phyloP scores from a whole-genome alignment of 164 flowering plant species.

The Protea cynaroides region DNA sequence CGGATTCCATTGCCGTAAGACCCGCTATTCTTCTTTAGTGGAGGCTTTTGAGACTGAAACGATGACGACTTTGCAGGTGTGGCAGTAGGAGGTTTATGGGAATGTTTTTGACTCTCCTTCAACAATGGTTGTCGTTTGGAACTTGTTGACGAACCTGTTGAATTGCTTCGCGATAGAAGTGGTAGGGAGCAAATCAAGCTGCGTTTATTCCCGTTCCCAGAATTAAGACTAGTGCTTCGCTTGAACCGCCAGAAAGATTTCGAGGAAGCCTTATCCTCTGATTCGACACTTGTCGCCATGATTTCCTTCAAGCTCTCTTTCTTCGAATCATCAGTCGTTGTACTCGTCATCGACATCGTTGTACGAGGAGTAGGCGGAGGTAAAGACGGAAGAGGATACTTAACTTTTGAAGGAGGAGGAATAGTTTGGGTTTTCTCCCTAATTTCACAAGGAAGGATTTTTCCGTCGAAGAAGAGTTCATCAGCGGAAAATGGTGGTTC shows the following conservation, averaged over 20 bases:
- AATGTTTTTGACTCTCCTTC: slow-evolving; percentile 33
- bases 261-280: slow-evolving; percentile 24
- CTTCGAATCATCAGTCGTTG: slow-evolving; percentile 14
- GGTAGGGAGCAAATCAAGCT: slow-evolving; percentile 47
- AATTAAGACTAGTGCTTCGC: slow-evolving; percentile 65
- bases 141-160: slow-evolving; percentile 71
- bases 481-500: slow-evolving; percentile 53
- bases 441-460: slow-evolving; percentile 46
- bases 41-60: slow-evolving; percentile 32
- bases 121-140: slow-evolving; percentile 22
- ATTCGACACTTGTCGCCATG: slow-evolving; percentile 28
- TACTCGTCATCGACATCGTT: background rate
- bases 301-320: slow-evolving; percentile 57
- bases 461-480: slow-evolving; percentile 73
- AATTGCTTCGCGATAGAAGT: slow-evolving; percentile 58
- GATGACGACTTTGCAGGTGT: background rate
- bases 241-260: slow-evolving; percentile 68
- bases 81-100: slow-evolving; percentile 25
- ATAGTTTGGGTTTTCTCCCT: slow-evolving; percentile 19
- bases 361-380: slow-evolving; percentile 7
- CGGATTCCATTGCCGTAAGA: slow-evolving; percentile 38
- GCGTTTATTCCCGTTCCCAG: slow-evolving; percentile 22
- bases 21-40: slow-evolving; percentile 36
- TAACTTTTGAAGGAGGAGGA: background rate
- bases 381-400: slow-evolving; percentile 4